Evolutionary conservation across 192 early-diverging fungal species (phyloP).

Genomic region (Linnemannia exigua): DNA sequence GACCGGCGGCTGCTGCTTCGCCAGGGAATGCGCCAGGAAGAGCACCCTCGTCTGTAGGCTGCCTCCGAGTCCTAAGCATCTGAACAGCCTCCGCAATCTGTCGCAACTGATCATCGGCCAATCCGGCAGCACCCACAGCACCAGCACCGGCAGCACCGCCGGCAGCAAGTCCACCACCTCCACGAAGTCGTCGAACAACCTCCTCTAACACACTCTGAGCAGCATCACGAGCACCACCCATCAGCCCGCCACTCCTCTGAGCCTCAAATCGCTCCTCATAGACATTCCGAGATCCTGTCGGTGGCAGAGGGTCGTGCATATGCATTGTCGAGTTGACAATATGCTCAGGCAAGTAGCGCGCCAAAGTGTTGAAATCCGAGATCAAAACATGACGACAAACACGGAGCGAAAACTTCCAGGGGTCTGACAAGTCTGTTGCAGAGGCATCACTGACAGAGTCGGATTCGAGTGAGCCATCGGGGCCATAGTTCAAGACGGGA

Average conservation of each 20-base stretch:
- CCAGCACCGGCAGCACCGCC: conserved; percentile 10
- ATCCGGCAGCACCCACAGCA: neutral
- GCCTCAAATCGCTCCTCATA: conserved; percentile 54
- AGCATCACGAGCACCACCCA: conserved; percentile 37
- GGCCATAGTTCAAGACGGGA: conserved; percentile 25
- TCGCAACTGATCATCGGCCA: conserved; percentile 31
- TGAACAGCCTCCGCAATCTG: conserved; percentile 49
- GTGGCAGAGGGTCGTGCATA: conserved; percentile 79
- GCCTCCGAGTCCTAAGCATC: conserved; percentile 14
- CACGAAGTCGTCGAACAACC: conserved; percentile 35
- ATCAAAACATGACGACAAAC: conserved; percentile 57
- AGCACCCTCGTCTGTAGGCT: conserved; percentile 1
- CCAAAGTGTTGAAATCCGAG: conserved; percentile 64
- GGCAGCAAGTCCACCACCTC: conserved; percentile 19
- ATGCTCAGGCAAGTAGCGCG: conserved; percentile 65
- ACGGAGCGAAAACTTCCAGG: conserved; percentile 12
- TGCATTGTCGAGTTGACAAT: conserved; percentile 63
- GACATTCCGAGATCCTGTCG: conserved; percentile 58
- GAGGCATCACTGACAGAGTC: neutral
- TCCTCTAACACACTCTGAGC: conserved; percentile 45
- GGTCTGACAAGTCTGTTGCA: neutral
- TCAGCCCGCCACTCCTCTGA: conserved; percentile 25
- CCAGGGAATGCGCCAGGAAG: conserved; percentile 32
- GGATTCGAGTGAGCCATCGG: conserved; percentile 51
- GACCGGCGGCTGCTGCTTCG: neutral